These are phyloP conservation scores for Elaeagnus macrophylla DNA, from an alignment of 306 rosid species.

Conservation along the genomic window DNA sequence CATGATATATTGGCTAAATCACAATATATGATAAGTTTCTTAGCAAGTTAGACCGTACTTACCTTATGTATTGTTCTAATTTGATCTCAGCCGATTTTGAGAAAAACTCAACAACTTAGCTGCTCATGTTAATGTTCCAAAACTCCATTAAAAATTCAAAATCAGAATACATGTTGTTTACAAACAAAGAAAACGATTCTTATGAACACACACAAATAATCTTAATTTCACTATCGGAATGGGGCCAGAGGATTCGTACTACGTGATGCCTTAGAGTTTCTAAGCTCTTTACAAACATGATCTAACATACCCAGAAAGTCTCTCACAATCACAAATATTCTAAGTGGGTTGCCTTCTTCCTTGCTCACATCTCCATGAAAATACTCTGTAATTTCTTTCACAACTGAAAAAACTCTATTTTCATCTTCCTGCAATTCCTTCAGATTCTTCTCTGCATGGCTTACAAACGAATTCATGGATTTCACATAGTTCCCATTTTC, in stretches of 20 bases:
- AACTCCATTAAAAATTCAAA: slow-evolving; percentile 5
- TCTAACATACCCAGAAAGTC: slow-evolving; percentile 88
- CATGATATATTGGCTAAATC: too few relatives aligned
- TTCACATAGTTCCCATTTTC: slow-evolving; percentile 28
- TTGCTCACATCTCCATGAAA: slow-evolving; percentile 83
- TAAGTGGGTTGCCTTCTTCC: slow-evolving; percentile 68
- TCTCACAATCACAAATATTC: slow-evolving; percentile 89
- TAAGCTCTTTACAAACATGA: slow-evolving; percentile 83
- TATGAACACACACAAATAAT: slow-evolving; percentile 14
- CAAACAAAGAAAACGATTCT: background rate
- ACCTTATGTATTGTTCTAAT: too few relatives aligned
- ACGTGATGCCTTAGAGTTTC: slow-evolving; percentile 43
- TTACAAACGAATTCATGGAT: slow-evolving; percentile 39
- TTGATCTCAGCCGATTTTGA: too few relatives aligned
- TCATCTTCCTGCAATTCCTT: slow-evolving; percentile 62
- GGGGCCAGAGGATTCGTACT: slow-evolving; percentile 70
- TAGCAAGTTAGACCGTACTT: too few relatives aligned
- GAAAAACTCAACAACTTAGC: too few relatives aligned
- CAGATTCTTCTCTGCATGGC: slow-evolving; percentile 42
- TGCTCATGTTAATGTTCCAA: background rate
- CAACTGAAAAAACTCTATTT: slow-evolving; percentile 46
- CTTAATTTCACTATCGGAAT: slow-evolving; percentile 40
- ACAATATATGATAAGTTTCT: too few relatives aligned
- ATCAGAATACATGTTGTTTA: background rate
- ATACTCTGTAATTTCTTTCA: slow-evolving; percentile 76